Base-by-base conservation (phyloP, 768 basidiomycete genomes). In the Mycena indigotica region DNA sequence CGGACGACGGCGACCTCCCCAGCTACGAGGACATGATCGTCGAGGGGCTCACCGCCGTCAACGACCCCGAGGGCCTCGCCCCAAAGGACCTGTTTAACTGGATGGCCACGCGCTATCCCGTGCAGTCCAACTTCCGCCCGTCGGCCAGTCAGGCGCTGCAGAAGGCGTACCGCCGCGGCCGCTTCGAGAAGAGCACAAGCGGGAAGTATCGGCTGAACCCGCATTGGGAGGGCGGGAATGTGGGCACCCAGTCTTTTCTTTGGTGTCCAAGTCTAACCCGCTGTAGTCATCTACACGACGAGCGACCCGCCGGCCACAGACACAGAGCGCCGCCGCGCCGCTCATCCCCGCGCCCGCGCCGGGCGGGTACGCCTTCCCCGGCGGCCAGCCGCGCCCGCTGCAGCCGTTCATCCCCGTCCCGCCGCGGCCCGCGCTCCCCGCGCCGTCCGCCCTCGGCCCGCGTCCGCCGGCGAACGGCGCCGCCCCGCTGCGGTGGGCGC, bases 1-100 rank as follows among this genome's bases (percentile, higher is more conserved):
- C 49, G 17, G 62, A 69, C 4, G 67, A 69, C 8, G 81, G 82
- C 28, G 83, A 91, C 64, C 77, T 94, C 49, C 92, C 92, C 5
- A 89, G 88, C 61, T 95, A 95, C 56, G 92, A 95, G 67, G 92
- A 94, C 60, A 95, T 95, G 93, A 89, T 94, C 17, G 89, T 88
- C 12, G 88, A 90, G 67, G 91, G 91, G 1, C 74, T 95, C 24
- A 72, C 76, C 15, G 88, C 87, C 54, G 79, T 82, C 40, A 76
- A 73, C 5, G 89, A 91, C 56, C 77, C 84, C 1, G 89, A 94
- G 45, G 93, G 93, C 17, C 83, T 83, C 54, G 86, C 86, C 5
- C 93, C 93, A n/a, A 93, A 91, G 69, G 84, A 85, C 58, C 67
- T 95, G 28, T 95, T 92, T 69, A 75, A 82, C 5, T 91, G 89